A percentile compares a stretch with the other conserved stretches of the same genome.
These are phyloP conservation scores for Parafenestella ontariensis DNA, from an alignment of 2,329 filamentous ascomycete species.

Conservation along the genomic window DNA sequence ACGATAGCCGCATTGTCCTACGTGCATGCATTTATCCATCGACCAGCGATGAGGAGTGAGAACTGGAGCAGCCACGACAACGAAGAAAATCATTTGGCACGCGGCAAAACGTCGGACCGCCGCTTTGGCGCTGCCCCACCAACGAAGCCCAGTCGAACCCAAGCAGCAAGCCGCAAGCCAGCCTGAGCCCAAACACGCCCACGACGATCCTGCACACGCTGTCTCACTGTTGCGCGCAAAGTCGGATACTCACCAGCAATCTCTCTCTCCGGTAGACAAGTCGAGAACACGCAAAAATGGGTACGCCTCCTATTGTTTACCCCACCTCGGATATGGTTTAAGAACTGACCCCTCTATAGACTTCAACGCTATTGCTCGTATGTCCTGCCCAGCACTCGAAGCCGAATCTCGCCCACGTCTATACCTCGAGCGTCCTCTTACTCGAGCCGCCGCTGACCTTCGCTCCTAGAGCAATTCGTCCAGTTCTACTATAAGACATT, in stretches of 20 bases:
- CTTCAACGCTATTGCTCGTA: slow-evolving; percentile 21
- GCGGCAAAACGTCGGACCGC: slow-evolving; percentile 31
- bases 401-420: background rate
- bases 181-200: slow-evolving; percentile 30
- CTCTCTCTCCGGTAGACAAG: background rate
- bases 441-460: slow-evolving; percentile 19
- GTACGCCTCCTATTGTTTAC: slow-evolving; percentile 11
- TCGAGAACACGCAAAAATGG: slow-evolving; percentile 13
- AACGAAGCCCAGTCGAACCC: slow-evolving; percentile 27
- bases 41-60: slow-evolving; percentile 5
- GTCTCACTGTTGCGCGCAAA: slow-evolving; percentile 15
- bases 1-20: background rate
- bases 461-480: slow-evolving; percentile 78
- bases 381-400: slow-evolving; percentile 2
- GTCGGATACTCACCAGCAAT: background rate
- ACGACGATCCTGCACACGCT: slow-evolving; percentile 13
- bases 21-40: slow-evolving; percentile 2
- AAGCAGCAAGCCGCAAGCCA: slow-evolving; percentile 27
- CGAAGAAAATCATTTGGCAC: slow-evolving; percentile 19
- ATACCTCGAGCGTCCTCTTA: background rate
- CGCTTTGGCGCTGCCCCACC: slow-evolving; percentile 34
- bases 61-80: slow-evolving; percentile 3
- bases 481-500: slow-evolving; percentile 91
- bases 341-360: slow-evolving; percentile 11
- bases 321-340: slow-evolving; percentile 1